phyloP scores from a whole-genome alignment of 208 protist species.

The Crithidia acanthocephali region DNA sequence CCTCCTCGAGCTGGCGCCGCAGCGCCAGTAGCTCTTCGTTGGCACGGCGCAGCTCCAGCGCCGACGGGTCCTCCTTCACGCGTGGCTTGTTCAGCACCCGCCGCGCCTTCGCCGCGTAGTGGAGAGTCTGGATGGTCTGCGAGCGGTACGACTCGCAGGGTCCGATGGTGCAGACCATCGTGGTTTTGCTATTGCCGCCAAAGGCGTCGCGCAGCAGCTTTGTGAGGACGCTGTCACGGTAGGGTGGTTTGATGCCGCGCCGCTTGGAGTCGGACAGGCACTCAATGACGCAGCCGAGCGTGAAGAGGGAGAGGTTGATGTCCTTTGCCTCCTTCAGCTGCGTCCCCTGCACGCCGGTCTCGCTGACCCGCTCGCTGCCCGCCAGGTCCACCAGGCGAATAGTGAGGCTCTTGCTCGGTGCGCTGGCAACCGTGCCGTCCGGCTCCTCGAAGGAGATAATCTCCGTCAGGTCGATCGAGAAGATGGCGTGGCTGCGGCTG shows the following conservation, averaged over 20 bases:
- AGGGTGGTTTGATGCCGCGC: constrained; percentile 81
- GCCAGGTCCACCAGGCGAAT: constrained; percentile 90
- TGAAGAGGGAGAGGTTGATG: constrained; percentile 90
- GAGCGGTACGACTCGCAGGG: constrained; percentile 57
- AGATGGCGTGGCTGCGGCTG: constrained; percentile 88
- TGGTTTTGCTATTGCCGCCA: constrained; percentile 92
- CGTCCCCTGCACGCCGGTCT: constrained; percentile 74
- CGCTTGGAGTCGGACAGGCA: constrained; percentile 63
- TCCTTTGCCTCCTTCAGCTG: constrained; percentile 85
- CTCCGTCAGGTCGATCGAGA: constrained; percentile 83
- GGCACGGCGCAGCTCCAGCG: constrained; percentile 65
- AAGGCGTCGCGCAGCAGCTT: constrained; percentile 89
- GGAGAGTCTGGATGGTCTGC: constrained; percentile 84
- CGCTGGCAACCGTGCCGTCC: constrained; percentile 62
- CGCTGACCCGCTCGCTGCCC: constrained; percentile 85
- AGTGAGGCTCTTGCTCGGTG: constrained; percentile 65
- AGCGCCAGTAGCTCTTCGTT: constrained; percentile 69
- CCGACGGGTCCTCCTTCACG: constrained; percentile 81
- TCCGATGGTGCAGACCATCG: constrained; percentile 85
- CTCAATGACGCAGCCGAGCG: constrained; percentile 88
- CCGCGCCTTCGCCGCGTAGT: constrained; percentile 85
- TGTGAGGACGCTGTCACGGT: constrained; percentile 86
- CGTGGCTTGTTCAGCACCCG: constrained; percentile 77
- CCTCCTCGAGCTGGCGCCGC: constrained; percentile 56
- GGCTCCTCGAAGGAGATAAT: constrained; percentile 60